Percentiles rank a stretch among this genome's conserved stretches.
Conservation (phyloP, 2,329 filamentous ascomycete species). For the Achaetomium macrosporum region DNA sequence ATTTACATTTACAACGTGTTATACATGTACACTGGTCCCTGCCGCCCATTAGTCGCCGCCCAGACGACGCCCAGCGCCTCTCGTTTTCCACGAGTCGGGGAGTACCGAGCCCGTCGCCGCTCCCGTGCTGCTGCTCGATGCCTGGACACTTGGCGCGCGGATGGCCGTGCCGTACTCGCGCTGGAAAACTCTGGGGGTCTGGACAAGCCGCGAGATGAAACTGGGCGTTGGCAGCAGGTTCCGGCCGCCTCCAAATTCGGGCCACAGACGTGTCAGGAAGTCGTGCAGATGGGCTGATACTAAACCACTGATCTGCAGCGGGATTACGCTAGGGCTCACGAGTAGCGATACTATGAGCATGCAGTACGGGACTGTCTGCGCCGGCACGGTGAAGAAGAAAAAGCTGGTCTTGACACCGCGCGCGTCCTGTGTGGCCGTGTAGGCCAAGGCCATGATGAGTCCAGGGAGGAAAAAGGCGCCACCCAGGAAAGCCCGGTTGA, state of each 20-base stretch:
- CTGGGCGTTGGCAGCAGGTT: conserved; percentile 71
- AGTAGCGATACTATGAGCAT: conserved; percentile 73
- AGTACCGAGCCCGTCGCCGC: conserved; percentile 43
- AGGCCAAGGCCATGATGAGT: conserved; percentile 72
- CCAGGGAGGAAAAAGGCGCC: conserved; percentile 51
- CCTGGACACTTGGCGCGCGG: conserved; percentile 29
- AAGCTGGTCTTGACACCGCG: conserved; percentile 69
- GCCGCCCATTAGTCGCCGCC: conserved; percentile 36
- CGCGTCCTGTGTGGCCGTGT: conserved; percentile 83
- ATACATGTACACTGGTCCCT: neutral
- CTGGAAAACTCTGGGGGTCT: conserved; percentile 40
- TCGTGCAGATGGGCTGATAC: conserved; percentile 85
- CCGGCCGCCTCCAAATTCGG: conserved; percentile 75
- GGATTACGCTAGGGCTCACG: conserved; percentile 51
- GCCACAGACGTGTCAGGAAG: conserved; percentile 83
- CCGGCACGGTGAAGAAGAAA: conserved; percentile 76
- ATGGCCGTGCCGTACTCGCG: conserved; percentile 60
- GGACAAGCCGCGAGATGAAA: conserved; percentile 64
- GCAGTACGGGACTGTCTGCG: conserved; percentile 73
- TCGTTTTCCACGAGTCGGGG: conserved; percentile 58
- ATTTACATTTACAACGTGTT: neutral
- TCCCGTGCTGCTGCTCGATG: conserved; percentile 38
- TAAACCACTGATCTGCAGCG: conserved; percentile 69
- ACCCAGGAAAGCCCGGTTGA: conserved; percentile 48
- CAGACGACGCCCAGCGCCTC: conserved; percentile 57